These are phyloP conservation scores for Cymbopogon citratus DNA, from an alignment of 176 grass and related monocot genomes.

Conservation along the genomic window DNA sequence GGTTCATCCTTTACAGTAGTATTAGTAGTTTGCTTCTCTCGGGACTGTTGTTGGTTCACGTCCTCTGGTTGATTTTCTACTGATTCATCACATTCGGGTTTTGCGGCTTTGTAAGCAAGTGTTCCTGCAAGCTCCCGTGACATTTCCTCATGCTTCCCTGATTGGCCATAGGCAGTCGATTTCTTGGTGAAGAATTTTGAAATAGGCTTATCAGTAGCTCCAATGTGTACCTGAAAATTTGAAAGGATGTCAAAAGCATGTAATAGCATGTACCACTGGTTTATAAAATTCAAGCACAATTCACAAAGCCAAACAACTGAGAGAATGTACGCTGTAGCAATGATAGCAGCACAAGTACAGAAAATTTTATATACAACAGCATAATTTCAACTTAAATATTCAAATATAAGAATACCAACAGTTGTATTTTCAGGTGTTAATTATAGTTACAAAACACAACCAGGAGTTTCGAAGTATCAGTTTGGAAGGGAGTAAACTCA, in stretches of 20 bases:
- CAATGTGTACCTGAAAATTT: slow-evolving; percentile 49
- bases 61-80: slow-evolving; percentile 9
- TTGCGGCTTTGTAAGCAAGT: slow-evolving; percentile 1
- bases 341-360: background rate
- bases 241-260: slow-evolving; percentile 7
- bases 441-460: background rate
- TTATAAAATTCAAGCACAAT: background rate
- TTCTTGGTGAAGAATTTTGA: slow-evolving; percentile 76
- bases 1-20: slow-evolving; percentile 21
- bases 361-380: background rate
- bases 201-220: slow-evolving; percentile 52
- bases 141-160: background rate
- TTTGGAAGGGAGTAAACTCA: background rate
- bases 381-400: background rate
- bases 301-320: background rate
- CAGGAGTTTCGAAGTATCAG: background rate
- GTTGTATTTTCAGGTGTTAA: background rate
- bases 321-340: background rate
- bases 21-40: slow-evolving; percentile 2
- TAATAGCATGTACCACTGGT: background rate
- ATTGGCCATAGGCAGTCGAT: slow-evolving; percentile 10
- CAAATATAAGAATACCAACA: background rate
- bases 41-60: background rate
- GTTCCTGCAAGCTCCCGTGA: slow-evolving; percentile 1
- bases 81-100: slow-evolving; percentile 35